Evolutionary conservation across 176 grass and related monocot genomes (phyloP), one percentile per base, ranked within the genome.

Genomic region (Avena insularis): DNA sequence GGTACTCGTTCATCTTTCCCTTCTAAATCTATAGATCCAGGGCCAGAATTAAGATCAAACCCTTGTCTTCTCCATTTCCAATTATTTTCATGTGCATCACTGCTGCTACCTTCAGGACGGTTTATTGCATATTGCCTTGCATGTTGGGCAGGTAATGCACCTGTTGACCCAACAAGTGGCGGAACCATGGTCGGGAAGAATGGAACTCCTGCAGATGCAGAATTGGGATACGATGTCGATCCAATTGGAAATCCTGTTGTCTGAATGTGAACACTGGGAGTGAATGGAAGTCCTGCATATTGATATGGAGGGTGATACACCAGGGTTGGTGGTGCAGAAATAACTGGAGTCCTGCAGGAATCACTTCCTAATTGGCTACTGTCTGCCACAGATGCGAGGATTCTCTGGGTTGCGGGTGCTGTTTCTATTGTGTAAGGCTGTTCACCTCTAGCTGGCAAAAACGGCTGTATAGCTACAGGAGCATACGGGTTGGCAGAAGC

Each of bases 11-110:
- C 92, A 13, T 94, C 92, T 88, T 98, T 95, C 46, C 84, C 84
- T 67, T 98, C 93, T 72, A 83, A 61, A 85, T 96, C 92, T 58
- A 73, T 63, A 87, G 67, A 88, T 69, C 89, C 93, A 45, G 93
- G 93, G 56, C 96, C 96, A 25, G 90, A 91, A 76, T 98, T 98
- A 33, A 98, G 92, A 90, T 98, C 96, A 63, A 98, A 87, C 12
- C 93, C 93, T 71, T 94, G 96, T 36, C 93, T 95, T 79, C 64
- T 87, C 92, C 93, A 96, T 83, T 86, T 92, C 66, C 85, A 81
- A 56, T 71, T 93, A 65, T 53, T 87, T 8, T 93, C 94, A 71
- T 88, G 91, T 59, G 79, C 90, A 79, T 83, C 72, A 14, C 84
- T 92, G 17, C 86, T 94, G 70, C 87, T 90, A 75, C 93, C 81